Evolutionary conservation across 345 rosid species (phyloP).

Genomic region (rapeseed (Brassica napus)): DNA sequence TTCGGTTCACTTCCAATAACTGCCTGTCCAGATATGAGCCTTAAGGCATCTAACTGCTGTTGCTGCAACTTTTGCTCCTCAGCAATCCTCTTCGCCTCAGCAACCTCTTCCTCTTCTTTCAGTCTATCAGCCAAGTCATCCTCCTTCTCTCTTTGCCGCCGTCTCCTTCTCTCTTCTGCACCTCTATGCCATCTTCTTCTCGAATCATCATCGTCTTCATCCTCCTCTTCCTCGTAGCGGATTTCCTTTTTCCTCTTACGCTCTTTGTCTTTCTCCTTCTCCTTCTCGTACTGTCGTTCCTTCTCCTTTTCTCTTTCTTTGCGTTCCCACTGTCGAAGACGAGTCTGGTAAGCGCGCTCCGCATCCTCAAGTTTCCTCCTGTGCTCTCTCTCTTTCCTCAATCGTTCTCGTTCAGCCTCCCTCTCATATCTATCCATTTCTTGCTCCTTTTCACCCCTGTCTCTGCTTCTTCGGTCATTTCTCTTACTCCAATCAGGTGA

Average conservation of each 20-base stretch:
- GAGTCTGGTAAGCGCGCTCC: slow-evolving; percentile 84
- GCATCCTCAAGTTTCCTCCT: slow-evolving; percentile 89
- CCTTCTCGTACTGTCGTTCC: slow-evolving; percentile 89
- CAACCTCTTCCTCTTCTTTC: slow-evolving; percentile 82
- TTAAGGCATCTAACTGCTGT: slow-evolving; percentile 60
- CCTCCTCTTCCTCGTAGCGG: slow-evolving; percentile 71
- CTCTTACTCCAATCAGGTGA: slow-evolving; percentile 75
- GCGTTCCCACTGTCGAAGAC: slow-evolving; percentile 93
- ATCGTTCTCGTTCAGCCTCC: slow-evolving; percentile 85
- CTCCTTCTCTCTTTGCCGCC: slow-evolving; percentile 74
- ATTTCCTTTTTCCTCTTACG: slow-evolving; percentile 88
- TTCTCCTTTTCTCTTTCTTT: slow-evolving; percentile 93
- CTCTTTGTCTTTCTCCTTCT: slow-evolving; percentile 87
- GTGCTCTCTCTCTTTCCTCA: slow-evolving; percentile 91
- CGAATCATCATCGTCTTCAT: slow-evolving; percentile 78
- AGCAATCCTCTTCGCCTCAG: slow-evolving; percentile 71
- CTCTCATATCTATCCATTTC: slow-evolving; percentile 87
- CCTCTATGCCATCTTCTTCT: slow-evolving; percentile 84
- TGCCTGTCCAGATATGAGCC: slow-evolving; percentile 52
- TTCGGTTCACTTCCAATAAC: slow-evolving; percentile 49
- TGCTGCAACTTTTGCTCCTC: slow-evolving; percentile 77
- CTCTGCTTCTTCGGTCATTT: slow-evolving; percentile 82
- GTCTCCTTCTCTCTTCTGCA: slow-evolving; percentile 80
- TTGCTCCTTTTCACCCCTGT: slow-evolving; percentile 83
- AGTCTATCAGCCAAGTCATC: slow-evolving; percentile 75